These are phyloP conservation scores for Arthrobotrys sinensis DNA, from an alignment of 2,329 filamentous ascomycete species.

Conservation along the genomic window DNA sequence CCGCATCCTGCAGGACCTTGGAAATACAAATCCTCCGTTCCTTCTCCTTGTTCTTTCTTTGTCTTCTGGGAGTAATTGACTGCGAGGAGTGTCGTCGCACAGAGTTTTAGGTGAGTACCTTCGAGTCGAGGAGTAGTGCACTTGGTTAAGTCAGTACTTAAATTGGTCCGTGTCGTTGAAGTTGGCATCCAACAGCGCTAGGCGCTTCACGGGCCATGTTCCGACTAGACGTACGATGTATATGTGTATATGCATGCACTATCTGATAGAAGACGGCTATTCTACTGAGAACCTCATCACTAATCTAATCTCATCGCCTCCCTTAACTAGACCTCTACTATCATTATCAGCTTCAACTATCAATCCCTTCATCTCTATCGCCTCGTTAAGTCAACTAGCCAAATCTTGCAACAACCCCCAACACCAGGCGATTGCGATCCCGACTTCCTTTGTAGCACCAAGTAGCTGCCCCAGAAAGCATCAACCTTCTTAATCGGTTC, in stretches of 20 bases:
- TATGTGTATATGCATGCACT: neutral
- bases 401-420: constrained; percentile 14
- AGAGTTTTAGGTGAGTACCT: constrained; percentile 24
- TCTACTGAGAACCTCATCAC: neutral
- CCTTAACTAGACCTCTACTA: neutral
- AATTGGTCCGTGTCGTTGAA: neutral
- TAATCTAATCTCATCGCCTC: constrained; percentile 10
- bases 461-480: constrained; percentile 13
- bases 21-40: neutral
- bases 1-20: constrained; percentile 22
- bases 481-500: constrained; percentile 19
- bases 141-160: neutral
- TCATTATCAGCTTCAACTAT: neutral
- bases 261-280: neutral
- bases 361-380: neutral
- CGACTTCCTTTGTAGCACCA: neutral
- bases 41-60: neutral
- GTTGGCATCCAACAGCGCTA: constrained; percentile 9
- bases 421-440: neutral
- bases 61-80: neutral
- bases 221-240: too few relatives aligned
- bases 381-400: neutral
- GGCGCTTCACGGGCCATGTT: constrained; percentile 10
- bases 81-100: constrained; percentile 9
- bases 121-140: neutral